phyloP scores from a whole-genome alignment of 140 eudicot species.

The Senecio squalidus region DNA sequence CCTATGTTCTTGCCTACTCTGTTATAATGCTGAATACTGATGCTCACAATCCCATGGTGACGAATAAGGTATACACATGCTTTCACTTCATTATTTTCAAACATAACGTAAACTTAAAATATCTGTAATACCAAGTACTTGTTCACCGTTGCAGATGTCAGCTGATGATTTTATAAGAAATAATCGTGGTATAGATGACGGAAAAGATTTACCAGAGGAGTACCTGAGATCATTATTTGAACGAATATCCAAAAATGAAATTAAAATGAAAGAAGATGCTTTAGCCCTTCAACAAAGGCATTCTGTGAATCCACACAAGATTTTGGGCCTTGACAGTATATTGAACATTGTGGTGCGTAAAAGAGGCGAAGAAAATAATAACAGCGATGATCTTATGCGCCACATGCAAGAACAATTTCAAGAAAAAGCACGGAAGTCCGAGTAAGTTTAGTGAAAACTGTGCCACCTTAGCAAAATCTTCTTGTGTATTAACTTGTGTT shows the following conservation, averaged over 20 bases:
- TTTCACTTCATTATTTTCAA: conserved; percentile 2
- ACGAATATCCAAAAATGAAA: conserved; percentile 79
- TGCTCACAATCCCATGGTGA: conserved; percentile 96
- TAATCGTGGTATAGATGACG: conserved; percentile 96
- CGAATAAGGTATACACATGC: conserved; percentile 61
- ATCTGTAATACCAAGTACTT: conserved; percentile 13
- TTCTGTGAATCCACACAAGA: conserved; percentile 62
- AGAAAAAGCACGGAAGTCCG: conserved; percentile 91
- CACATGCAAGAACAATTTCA: conserved; percentile 94
- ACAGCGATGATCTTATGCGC: conserved; percentile 75
- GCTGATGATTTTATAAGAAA: conserved; percentile 88
- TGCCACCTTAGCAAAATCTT: neutral
- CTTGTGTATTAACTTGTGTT: conserved; percentile 17
- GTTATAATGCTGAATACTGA: conserved; percentile 91
- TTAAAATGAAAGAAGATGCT: conserved; percentile 89
- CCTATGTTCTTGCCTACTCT: conserved; percentile 95
- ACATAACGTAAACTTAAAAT: conserved; percentile 7
- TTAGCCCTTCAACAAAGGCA: conserved; percentile 72
- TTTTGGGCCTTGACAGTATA: conserved; percentile 75
- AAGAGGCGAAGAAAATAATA: conserved; percentile 67
- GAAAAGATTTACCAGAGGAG: conserved; percentile 90
- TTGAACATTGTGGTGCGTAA: conserved; percentile 81
- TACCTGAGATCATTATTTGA: conserved; percentile 80
- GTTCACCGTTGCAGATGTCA: conserved; percentile 63
- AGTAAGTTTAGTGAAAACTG: conserved; percentile 47